Percentiles rank a stretch among this genome's conserved stretches.
Evolutionary conservation across 176 grass and related monocot species (phyloP).

Genomic region (Musa beccarii): DNA sequence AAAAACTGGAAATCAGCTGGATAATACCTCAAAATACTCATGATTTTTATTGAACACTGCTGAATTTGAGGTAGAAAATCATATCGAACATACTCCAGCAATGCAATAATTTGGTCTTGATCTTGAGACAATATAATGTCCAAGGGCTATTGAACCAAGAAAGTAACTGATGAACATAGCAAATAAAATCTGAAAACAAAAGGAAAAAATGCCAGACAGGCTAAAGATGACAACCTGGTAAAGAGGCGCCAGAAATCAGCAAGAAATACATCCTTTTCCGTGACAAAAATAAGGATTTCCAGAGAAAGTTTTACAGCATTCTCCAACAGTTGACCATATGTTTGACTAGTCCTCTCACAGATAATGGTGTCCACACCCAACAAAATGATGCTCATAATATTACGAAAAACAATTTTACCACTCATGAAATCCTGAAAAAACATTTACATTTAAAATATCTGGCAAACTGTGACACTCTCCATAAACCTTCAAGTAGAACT

Average conservation of each 20-base stretch:
- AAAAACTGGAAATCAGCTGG: constrained; percentile 4
- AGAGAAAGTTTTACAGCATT: constrained; percentile 77
- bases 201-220: constrained; percentile 5
- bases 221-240: constrained; percentile 57
- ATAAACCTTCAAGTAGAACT: too few species aligned
- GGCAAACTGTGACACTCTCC: constrained; percentile 9
- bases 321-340: constrained; percentile 71
- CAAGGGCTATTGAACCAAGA: constrained; percentile 51
- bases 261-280: constrained; percentile 75
- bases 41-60: constrained; percentile 82
- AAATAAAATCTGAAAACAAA: constrained; percentile 17
- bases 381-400: constrained; percentile 83
- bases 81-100: constrained; percentile 95
- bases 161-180: neutral
- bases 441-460: constrained; percentile 14
- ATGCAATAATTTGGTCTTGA: constrained; percentile 57
- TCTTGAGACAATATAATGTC: constrained; percentile 75
- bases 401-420: constrained; percentile 71
- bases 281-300: constrained; percentile 86
- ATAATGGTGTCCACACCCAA: constrained; percentile 66
- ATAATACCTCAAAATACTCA: constrained; percentile 74
- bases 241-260: constrained; percentile 74
- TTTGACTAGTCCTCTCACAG: constrained; percentile 65
- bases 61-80: constrained; percentile 87
- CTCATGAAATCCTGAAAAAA: constrained; percentile 85